Base-by-base conservation (phyloP, 768 basidiomycete genomes). In the Lactifluus rugatus region DNA sequence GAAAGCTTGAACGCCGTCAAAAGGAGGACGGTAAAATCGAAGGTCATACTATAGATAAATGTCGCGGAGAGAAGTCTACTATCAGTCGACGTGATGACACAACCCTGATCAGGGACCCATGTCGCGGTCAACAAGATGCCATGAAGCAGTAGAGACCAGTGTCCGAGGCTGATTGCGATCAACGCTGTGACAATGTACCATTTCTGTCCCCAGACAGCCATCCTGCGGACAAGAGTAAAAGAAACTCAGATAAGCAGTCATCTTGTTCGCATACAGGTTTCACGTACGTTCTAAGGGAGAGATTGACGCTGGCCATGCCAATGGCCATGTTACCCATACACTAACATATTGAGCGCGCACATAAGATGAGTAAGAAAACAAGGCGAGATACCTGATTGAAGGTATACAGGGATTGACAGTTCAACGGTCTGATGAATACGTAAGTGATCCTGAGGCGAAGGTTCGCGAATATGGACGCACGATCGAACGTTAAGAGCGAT, bases 41-140 rank as follows among this genome's bases (percentile, higher is more conserved):
- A 86, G 65, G 75, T 73, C 87, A 88, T 89, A 31, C 85, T 81
- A 64, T 88, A 88, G 32, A 87, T 83, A 69, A 87, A 88, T 3
- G 83, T 83, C 2, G 82, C 81, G 5, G 83, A 82, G 32, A 87
- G 76, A 52, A 86, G 70, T 9, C 68, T 80, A 67, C 81, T 87
- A 66, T 83, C 79, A 7, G 84, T 84, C 31, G 77, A 65, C 1
- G 75, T 73, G 56, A 88, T 85, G 2, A 73, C 71, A 66, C 86
- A 88, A 0, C 76, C 74, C 25, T 74, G 72, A 2, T 68, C 73
- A 9, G 75, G 72, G n/a, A 71, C 36, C 84, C 83, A 87, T 3
- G 56, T 52, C 0, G 81, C 83, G 47, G 75, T 81, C 16, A 87
- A 68, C n/a, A 81, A 74, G 5, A 84, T 63, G 76, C 84, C 83